Evolutionary conservation across 1,284 basidiomycete genomes (phyloP).

Genomic region (Ceratobasidium sp.): DNA sequence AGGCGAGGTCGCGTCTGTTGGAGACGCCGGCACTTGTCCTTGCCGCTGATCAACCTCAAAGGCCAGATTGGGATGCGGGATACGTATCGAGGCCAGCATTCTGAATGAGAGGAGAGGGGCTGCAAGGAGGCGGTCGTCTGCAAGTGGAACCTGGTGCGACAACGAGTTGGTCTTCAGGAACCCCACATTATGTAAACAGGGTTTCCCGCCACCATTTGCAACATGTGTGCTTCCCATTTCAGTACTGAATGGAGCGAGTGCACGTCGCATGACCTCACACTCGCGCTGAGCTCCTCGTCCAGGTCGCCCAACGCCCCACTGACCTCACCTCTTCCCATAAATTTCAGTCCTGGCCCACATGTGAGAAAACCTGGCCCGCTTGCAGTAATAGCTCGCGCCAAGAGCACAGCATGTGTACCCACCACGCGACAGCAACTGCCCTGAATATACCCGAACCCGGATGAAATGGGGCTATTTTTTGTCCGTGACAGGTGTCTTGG

Average conservation of each 20-base stretch:
- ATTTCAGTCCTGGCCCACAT: too few species aligned
- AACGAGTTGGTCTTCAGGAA: neutral
- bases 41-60: neutral
- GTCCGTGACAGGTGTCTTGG: too few species aligned
- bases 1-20: constrained; percentile 25
- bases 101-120: neutral
- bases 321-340: neutral
- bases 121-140: constrained; percentile 10
- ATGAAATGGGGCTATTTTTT: too few species aligned
- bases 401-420: too few species aligned
- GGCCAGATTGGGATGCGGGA: constrained; percentile 9
- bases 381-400: too few species aligned
- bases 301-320: neutral
- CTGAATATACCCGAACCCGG: too few species aligned
- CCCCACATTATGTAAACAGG: constrained; percentile 6
- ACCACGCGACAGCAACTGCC: too few species aligned
- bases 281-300: neutral
- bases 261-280: neutral
- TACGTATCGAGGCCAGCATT: constrained; percentile 23
- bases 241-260: neutral
- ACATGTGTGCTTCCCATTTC: neutral
- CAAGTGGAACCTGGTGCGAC: neutral
- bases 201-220: constrained; percentile 19
- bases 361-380: too few species aligned
- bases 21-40: constrained; percentile 17